Evolutionary conservation across 2,329 filamentous ascomycete species (phyloP).

Genomic region (Colletotrichum lindemuthianum): DNA sequence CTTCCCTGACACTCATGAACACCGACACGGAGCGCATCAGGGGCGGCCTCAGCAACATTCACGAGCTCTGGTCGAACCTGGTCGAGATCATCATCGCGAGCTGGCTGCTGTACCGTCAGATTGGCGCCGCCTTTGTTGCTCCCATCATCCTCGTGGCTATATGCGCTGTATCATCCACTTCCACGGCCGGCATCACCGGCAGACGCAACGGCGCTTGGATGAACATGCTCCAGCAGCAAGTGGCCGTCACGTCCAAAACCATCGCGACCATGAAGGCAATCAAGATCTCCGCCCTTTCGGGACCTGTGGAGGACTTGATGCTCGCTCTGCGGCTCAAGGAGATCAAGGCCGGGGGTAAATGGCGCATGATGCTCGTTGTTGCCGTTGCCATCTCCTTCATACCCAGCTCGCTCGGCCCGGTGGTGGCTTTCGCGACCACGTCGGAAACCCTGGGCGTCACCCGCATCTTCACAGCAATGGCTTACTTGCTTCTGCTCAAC

Average conservation of each 20-base stretch:
- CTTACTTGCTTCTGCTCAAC: constrained; percentile 47
- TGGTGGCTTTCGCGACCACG: constrained; percentile 46
- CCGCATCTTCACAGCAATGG: constrained; percentile 46
- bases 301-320: constrained; percentile 42
- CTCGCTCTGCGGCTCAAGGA: constrained; percentile 48
- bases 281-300: constrained; percentile 50
- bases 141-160: constrained; percentile 16
- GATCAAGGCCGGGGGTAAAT: constrained; percentile 42
- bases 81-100: constrained; percentile 56
- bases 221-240: constrained; percentile 38
- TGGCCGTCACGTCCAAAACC: constrained; percentile 40
- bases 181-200: constrained; percentile 17
- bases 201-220: constrained; percentile 40
- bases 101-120: constrained; percentile 56
- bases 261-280: constrained; percentile 51
- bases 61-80: constrained; percentile 53
- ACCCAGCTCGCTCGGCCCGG: constrained; percentile 48
- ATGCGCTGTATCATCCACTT: not conserved
- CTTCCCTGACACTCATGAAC: constrained; percentile 58
- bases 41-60: constrained; percentile 46
- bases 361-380: constrained; percentile 39
- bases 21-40: constrained; percentile 57
- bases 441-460: constrained; percentile 40
- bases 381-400: constrained; percentile 44
- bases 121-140: constrained; percentile 23